Evolutionary conservation across 2,329 filamentous ascomycete species (phyloP).

Genomic region (Eurotiales sp.): DNA sequence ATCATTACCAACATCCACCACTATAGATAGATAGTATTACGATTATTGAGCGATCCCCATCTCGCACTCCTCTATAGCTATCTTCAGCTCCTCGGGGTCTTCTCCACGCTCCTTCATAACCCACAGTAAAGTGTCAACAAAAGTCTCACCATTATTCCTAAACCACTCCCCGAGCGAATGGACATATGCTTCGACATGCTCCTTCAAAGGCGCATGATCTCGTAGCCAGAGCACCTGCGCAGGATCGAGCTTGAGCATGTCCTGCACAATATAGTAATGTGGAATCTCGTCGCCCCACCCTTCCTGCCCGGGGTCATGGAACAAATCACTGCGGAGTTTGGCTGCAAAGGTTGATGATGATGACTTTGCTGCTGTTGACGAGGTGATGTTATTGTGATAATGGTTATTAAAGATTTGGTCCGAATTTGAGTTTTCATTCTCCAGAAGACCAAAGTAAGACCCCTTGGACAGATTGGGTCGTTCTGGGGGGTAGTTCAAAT

Average conservation of each 20-base stretch:
- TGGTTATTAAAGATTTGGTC: slow-evolving; percentile 25
- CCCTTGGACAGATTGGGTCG: slow-evolving; percentile 4
- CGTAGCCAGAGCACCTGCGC: slow-evolving; percentile 57
- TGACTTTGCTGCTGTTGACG: slow-evolving; percentile 4
- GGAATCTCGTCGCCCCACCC: slow-evolving; percentile 63
- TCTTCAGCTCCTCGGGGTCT: slow-evolving; percentile 26
- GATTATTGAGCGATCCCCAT: slow-evolving; percentile 12
- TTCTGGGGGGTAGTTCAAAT: slow-evolving; percentile 46
- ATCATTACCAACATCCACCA: neutral
- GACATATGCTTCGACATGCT: slow-evolving; percentile 55
- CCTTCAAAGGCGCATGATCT: slow-evolving; percentile 54
- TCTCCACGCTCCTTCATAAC: slow-evolving; percentile 55
- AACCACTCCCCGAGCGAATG: slow-evolving; percentile 56
- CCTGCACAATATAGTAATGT: slow-evolving; percentile 62
- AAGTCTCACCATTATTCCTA: slow-evolving; percentile 61
- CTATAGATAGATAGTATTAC: neutral
- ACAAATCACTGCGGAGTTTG: slow-evolving; percentile 46
- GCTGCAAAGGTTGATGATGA: slow-evolving; percentile 32
- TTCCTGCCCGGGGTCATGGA: slow-evolving; percentile 54
- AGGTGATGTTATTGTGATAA: slow-evolving; percentile 18
- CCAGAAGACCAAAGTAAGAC: slow-evolving; percentile 9
- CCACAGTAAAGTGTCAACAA: slow-evolving; percentile 55
- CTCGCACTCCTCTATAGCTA: slow-evolving; percentile 14
- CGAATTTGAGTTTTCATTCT: slow-evolving; percentile 13
- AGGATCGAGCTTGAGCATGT: slow-evolving; percentile 62